Percentiles rank a stretch among this genome's conserved stretches.
These are phyloP conservation scores for Yarrowia deformans DNA, from an alignment of 805 yeast species.

Conservation along the genomic window DNA sequence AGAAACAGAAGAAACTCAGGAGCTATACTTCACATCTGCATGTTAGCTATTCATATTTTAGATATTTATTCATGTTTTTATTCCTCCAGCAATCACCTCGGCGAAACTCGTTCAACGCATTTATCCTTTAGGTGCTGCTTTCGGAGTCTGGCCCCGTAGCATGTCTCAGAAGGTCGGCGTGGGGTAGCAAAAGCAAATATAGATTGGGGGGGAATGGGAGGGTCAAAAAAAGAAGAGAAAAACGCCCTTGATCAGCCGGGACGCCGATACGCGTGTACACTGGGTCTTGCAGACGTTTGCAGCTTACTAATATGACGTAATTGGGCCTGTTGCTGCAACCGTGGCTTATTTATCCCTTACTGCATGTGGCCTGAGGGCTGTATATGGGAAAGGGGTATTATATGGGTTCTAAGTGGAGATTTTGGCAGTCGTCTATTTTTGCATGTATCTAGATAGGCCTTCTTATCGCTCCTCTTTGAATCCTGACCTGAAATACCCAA, in stretches of 20 bases:
- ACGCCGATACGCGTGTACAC: too few species aligned
- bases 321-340: not conserved
- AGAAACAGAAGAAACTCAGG: too few species aligned
- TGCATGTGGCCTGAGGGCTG: constrained; percentile 4
- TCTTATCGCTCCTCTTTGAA: not conserved
- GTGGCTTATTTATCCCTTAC: not conserved
- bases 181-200: constrained; percentile 17
- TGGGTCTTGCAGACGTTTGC: not conserved
- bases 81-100: not conserved
- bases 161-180: constrained; percentile 11
- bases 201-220: too few species aligned
- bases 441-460: not conserved
- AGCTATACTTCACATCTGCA: too few species aligned
- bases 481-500: too few species aligned
- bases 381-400: not conserved
- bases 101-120: not conserved
- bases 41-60: too few species aligned
- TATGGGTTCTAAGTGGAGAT: too few species aligned
- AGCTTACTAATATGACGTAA: constrained; percentile 2
- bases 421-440: too few species aligned
- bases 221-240: not conserved
- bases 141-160: not conserved
- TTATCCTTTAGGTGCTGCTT: not conserved
- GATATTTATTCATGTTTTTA: not conserved
- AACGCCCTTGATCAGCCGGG: not conserved